A percentile compares a stretch with the other conserved stretches of the same genome.
Evolutionary conservation across 73 alveolate species (phyloP).

Genomic region (Paramecium tetraurelia): DNA sequence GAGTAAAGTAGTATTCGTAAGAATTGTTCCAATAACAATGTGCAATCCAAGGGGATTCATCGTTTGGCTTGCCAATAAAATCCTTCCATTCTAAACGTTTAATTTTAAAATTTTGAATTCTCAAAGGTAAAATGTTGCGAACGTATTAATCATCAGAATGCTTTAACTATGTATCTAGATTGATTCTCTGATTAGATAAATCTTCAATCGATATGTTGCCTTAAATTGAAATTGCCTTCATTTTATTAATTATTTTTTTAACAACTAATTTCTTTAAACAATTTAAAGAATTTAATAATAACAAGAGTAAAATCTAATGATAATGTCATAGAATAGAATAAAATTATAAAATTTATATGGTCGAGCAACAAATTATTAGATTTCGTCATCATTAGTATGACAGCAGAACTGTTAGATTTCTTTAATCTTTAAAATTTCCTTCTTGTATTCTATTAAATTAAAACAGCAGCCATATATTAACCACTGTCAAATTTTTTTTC

Average conservation of each 20-base stretch:
- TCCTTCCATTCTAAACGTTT: constrained; percentile 27
- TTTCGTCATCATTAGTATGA: constrained; percentile 2
- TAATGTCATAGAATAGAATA: neutral
- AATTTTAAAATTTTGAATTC: constrained; percentile 1
- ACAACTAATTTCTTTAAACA: neutral
- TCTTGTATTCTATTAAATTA: neutral
- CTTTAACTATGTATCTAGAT: neutral
- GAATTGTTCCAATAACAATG: constrained; percentile 23
- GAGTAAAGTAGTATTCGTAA: neutral
- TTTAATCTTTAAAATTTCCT: neutral
- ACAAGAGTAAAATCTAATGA: neutral
- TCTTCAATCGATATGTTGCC: neutral
- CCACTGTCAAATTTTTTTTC: constrained; percentile 7
- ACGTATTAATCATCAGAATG: neutral
- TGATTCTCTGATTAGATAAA: neutral
- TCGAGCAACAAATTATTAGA: constrained; percentile 2
- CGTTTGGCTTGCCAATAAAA: neutral
- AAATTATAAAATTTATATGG: neutral
- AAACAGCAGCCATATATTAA: constrained; percentile 13
- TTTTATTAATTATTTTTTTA: neutral
- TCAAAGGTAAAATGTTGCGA: neutral
- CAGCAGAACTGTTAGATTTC: neutral
- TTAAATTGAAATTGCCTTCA: neutral
- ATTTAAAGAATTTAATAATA: neutral
- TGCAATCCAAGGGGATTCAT: neutral